Conservation (phyloP, 1,139 yeast species). For the Schwanniomyces etchellsii region DNA sequence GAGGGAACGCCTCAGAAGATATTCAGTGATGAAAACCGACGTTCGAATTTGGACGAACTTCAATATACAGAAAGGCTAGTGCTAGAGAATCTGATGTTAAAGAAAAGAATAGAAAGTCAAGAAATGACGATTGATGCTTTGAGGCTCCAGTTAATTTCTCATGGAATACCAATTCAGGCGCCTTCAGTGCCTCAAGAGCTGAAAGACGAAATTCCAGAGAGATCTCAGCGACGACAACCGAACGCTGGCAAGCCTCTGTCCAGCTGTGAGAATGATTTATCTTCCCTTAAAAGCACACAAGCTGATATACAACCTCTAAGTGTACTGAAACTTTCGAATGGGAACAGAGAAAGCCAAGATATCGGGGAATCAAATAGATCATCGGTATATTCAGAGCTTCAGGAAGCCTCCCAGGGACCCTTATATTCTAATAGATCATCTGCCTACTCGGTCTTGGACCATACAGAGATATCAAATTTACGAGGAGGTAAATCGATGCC, state of each 20-base stretch:
- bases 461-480: not conserved
- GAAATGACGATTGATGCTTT: constrained; percentile 13
- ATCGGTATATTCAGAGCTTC: constrained; percentile 16
- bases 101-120: constrained; percentile 5
- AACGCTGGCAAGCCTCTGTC: not conserved
- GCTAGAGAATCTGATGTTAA: constrained; percentile 32
- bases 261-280: not conserved
- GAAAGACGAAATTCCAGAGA: not conserved
- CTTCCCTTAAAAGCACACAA: not conserved
- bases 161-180: constrained; percentile 5
- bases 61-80: constrained; percentile 38
- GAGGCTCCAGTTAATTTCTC: constrained; percentile 10
- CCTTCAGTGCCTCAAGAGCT: constrained; percentile 1
- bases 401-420: constrained; percentile 2
- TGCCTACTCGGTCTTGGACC: constrained; percentile 14
- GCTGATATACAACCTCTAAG: too few species aligned
- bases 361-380: constrained; percentile 11
- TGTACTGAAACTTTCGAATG: too few species aligned
- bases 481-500: not conserved
- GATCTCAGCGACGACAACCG: not conserved
- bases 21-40: too few species aligned
- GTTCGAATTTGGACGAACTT: too few species aligned
- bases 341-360: not conserved
- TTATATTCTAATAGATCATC: constrained; percentile 14
- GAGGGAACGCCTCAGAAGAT: too few species aligned